These are phyloP conservation scores for Angophora floribunda DNA, from an alignment of 345 rosid genomes.

Conservation along the genomic window DNA sequence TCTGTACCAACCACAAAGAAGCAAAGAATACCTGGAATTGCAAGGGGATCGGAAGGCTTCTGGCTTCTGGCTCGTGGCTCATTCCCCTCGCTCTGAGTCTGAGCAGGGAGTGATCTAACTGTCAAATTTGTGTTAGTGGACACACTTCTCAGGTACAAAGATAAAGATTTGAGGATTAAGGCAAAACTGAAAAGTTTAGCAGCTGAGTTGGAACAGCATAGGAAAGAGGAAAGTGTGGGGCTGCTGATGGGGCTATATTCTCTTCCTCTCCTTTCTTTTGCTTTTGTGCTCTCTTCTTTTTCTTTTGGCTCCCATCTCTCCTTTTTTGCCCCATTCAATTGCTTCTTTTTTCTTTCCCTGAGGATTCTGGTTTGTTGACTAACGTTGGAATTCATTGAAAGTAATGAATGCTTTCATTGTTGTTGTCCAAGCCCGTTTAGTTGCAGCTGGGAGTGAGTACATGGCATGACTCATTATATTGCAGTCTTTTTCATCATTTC, in stretches of 20 bases:
- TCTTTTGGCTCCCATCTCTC: not conserved
- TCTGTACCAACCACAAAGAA: not conserved
- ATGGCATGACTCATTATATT: not conserved
- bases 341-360: not conserved
- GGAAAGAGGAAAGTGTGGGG: not conserved
- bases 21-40: not conserved
- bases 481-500: not conserved
- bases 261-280: not conserved
- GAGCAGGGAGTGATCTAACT: not conserved
- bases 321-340: not conserved
- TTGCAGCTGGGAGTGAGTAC: not conserved
- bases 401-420: conserved; percentile 19
- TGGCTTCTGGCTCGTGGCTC: not conserved
- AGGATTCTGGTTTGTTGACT: conserved; percentile 36
- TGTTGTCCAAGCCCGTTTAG: not conserved
- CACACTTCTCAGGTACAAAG: not conserved
- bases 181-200: not conserved
- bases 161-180: not conserved
- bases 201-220: not conserved
- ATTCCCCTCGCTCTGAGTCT: not conserved
- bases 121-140: not conserved
- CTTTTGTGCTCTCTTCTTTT: not conserved
- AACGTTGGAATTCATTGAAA: conserved; percentile 10
- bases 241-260: not conserved
- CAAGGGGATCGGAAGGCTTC: not conserved